phyloP scores from a whole-genome alignment of 2,329 filamentous ascomycete genomes.

The Trichoderma sp. region DNA sequence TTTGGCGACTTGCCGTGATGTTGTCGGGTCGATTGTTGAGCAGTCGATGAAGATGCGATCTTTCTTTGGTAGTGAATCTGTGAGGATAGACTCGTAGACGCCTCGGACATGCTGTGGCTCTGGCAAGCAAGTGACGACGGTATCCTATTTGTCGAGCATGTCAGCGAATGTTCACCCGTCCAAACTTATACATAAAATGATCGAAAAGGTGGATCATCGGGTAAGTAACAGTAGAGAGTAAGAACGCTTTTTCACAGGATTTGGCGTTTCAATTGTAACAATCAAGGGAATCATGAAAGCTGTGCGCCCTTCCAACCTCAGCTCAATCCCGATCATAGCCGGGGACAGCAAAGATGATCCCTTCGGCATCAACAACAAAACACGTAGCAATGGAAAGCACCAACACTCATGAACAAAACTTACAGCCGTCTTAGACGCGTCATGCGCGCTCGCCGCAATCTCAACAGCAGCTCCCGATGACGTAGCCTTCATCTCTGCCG shows the following conservation, averaged over 20 bases:
- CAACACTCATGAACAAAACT: conserved; percentile 28
- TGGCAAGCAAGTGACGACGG: conserved; percentile 84
- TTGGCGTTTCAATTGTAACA: conserved; percentile 64
- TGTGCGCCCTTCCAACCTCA: conserved; percentile 37
- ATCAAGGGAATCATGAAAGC: conserved; percentile 59
- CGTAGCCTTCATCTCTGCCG: conserved; percentile 48
- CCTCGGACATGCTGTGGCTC: conserved; percentile 84
- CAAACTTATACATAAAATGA: neutral
- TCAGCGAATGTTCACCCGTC: conserved; percentile 38
- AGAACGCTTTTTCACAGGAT: conserved; percentile 40
- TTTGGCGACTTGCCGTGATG: conserved; percentile 75
- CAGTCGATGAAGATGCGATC: conserved; percentile 89
- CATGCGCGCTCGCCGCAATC: conserved; percentile 46
- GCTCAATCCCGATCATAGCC: conserved; percentile 76
- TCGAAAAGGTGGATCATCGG: neutral
- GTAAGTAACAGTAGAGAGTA: neutral
- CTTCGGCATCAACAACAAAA: neutral
- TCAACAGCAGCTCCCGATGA: conserved; percentile 49
- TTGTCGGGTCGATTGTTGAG: conserved; percentile 91
- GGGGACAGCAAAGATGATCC: conserved; percentile 38
- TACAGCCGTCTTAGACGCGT: conserved; percentile 56
- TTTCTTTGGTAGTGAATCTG: conserved; percentile 51
- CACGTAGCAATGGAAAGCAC: neutral
- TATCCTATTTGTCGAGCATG: conserved; percentile 59
- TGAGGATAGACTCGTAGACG: conserved; percentile 77